Percentiles rank a stretch among this genome's conserved stretches.
phyloP scores from a whole-genome alignment of 2,329 filamentous ascomycete species.

The Stemphylium lycopersici region DNA sequence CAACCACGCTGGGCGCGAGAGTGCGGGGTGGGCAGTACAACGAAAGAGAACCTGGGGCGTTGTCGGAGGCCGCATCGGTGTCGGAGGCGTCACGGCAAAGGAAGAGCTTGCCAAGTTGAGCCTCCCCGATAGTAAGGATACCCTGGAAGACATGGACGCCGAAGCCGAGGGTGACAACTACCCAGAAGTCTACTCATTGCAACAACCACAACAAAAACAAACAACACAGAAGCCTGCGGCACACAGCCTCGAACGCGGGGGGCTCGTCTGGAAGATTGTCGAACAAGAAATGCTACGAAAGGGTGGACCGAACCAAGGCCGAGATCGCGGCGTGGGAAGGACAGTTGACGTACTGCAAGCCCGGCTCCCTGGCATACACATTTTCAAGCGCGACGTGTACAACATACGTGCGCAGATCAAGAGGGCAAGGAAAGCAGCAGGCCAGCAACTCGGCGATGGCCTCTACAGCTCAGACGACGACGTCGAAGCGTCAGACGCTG shows the following conservation, averaged over 20 bases:
- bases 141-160: slow-evolving; percentile 4
- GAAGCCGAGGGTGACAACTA: slow-evolving; percentile 11
- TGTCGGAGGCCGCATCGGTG: slow-evolving; percentile 36
- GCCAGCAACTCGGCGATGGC: slow-evolving; percentile 33
- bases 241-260: slow-evolving; percentile 37
- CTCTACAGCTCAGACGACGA: slow-evolving; percentile 25
- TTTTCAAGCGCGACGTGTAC: slow-evolving; percentile 47
- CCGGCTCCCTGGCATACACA: slow-evolving; percentile 40
- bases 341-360: slow-evolving; percentile 41
- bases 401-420: slow-evolving; percentile 46
- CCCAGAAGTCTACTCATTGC: not conserved
- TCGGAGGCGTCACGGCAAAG: slow-evolving; percentile 41
- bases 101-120: slow-evolving; percentile 29
- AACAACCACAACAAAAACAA: not conserved
- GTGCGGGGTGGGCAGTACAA: slow-evolving; percentile 42
- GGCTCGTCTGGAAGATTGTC: slow-evolving; percentile 43
- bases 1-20: slow-evolving; percentile 39
- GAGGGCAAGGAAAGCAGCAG: slow-evolving; percentile 37
- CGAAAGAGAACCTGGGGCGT: slow-evolving; percentile 44
- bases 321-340: slow-evolving; percentile 40
- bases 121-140: slow-evolving; percentile 2
- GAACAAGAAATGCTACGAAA: slow-evolving; percentile 45
- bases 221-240: slow-evolving; percentile 9
- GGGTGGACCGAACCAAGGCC: slow-evolving; percentile 29
- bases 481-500: not conserved